These are phyloP conservation scores for Iberis pinnata DNA, from an alignment of 345 rosid genomes.

Conservation along the genomic window DNA sequence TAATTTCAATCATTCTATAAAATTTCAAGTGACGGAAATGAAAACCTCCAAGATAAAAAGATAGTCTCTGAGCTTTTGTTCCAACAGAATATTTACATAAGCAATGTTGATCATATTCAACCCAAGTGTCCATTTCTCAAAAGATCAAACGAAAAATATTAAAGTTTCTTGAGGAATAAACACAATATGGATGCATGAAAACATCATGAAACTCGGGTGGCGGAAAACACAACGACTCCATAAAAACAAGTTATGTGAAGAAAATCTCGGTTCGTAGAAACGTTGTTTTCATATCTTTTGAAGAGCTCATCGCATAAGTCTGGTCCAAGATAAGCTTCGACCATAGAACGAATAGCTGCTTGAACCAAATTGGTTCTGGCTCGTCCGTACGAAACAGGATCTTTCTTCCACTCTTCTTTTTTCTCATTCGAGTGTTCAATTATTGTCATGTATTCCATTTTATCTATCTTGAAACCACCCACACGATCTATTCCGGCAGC, in stretches of 20 bases:
- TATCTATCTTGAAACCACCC: constrained; percentile 49
- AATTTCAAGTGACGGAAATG: too few relatives aligned
- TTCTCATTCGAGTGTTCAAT: constrained; percentile 42
- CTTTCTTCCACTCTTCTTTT: constrained; percentile 43
- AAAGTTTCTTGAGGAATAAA: too few relatives aligned
- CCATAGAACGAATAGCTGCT: constrained; percentile 45
- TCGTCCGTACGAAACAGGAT: constrained; percentile 47
- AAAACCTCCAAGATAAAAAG: too few relatives aligned
- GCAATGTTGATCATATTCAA: too few relatives aligned
- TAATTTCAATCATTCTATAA: too few relatives aligned
- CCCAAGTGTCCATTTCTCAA: too few relatives aligned
- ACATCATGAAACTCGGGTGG: constrained; percentile 31
- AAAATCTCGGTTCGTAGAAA: constrained; percentile 36
- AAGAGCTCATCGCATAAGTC: constrained; percentile 40
- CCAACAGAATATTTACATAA: too few relatives aligned
- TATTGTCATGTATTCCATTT: constrained; percentile 41
- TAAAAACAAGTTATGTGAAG: constrained; percentile 43
- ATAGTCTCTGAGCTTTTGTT: too few relatives aligned
- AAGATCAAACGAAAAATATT: too few relatives aligned
- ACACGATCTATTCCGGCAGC: constrained; percentile 34
- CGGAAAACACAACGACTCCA: constrained; percentile 41
- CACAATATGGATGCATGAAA: too few relatives aligned
- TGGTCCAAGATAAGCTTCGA: constrained; percentile 44
- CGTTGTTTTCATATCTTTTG: constrained; percentile 36
- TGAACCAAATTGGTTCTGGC: constrained; percentile 49